Evolutionary conservation across 345 rosid species (phyloP).

Genomic region (Boechera divaricarpa): DNA sequence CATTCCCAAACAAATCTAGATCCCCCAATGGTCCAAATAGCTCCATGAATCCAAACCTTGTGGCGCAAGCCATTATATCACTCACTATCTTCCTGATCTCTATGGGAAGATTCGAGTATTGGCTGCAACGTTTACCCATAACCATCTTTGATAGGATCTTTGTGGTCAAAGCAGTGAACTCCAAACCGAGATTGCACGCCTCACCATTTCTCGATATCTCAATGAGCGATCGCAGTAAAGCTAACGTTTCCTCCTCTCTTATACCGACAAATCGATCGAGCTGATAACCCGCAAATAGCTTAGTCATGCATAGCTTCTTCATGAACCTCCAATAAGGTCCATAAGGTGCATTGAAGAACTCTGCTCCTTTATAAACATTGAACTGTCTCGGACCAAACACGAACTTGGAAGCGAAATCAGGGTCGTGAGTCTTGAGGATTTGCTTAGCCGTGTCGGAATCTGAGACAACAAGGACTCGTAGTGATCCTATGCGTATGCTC

Average conservation of each 20-base stretch:
- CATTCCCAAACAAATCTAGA: constrained; percentile 59
- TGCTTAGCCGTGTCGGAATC: constrained; percentile 52
- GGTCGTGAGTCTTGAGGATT: constrained; percentile 59
- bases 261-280: constrained; percentile 57
- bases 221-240: constrained; percentile 48
- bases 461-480: constrained; percentile 53
- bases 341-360: constrained; percentile 60
- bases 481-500: constrained; percentile 54
- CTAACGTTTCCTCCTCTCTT: constrained; percentile 58
- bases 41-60: constrained; percentile 59
- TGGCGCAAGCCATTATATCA: constrained; percentile 57
- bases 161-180: constrained; percentile 54
- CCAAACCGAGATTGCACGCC: constrained; percentile 56
- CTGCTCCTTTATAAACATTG: constrained; percentile 59
- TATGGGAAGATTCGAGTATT: constrained; percentile 43
- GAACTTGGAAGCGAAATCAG: constrained; percentile 59
- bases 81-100: constrained; percentile 56
- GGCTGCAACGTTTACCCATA: constrained; percentile 57
- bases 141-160: constrained; percentile 61
- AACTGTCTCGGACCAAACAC: constrained; percentile 59
- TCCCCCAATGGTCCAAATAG: constrained; percentile 61
- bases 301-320: constrained; percentile 69
- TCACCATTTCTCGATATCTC: constrained; percentile 43
- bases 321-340: constrained; percentile 79
- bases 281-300: constrained; percentile 61